Evolutionary conservation across 2,329 filamentous ascomycete species (phyloP).

Genomic region (Beauveria caledonica): DNA sequence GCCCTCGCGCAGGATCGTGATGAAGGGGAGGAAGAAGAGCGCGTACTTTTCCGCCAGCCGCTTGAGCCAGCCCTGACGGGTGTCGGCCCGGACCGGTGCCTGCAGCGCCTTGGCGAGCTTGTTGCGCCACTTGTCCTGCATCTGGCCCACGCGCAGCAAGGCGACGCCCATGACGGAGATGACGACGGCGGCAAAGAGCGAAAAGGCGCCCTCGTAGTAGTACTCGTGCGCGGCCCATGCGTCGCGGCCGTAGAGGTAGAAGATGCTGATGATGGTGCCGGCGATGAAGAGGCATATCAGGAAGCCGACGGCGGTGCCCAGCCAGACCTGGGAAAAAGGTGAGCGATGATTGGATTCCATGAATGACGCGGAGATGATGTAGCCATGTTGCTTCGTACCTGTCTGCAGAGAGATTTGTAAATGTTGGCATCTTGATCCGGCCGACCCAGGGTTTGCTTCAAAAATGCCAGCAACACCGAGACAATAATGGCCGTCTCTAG

Average conservation of each 20-base stretch:
- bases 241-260: slow-evolving; percentile 60
- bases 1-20: slow-evolving; percentile 80
- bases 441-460: slow-evolving; percentile 69
- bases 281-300: slow-evolving; percentile 58
- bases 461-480: slow-evolving; percentile 73
- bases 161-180: slow-evolving; percentile 76
- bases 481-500: slow-evolving; percentile 79
- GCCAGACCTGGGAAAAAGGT: slow-evolving; percentile 42
- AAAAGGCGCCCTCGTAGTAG: slow-evolving; percentile 76
- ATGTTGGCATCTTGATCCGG: slow-evolving; percentile 51
- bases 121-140: slow-evolving; percentile 80
- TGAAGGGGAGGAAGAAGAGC: slow-evolving; percentile 79
- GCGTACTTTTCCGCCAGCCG: slow-evolving; percentile 66
- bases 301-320: slow-evolving; percentile 56
- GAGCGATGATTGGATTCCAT: background rate
- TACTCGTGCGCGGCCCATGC: slow-evolving; percentile 61
- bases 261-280: slow-evolving; percentile 60
- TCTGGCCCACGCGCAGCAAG: slow-evolving; percentile 70
- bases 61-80: slow-evolving; percentile 41
- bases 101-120: slow-evolving; percentile 69
- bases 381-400: slow-evolving; percentile 35
- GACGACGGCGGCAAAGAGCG: slow-evolving; percentile 65
- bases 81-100: slow-evolving; percentile 36
- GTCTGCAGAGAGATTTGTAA: slow-evolving; percentile 60
- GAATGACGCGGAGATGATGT: too few species aligned